These are phyloP conservation scores for Apiospora hydei DNA, from an alignment of 2,329 filamentous ascomycete genomes.

Conservation along the genomic window DNA sequence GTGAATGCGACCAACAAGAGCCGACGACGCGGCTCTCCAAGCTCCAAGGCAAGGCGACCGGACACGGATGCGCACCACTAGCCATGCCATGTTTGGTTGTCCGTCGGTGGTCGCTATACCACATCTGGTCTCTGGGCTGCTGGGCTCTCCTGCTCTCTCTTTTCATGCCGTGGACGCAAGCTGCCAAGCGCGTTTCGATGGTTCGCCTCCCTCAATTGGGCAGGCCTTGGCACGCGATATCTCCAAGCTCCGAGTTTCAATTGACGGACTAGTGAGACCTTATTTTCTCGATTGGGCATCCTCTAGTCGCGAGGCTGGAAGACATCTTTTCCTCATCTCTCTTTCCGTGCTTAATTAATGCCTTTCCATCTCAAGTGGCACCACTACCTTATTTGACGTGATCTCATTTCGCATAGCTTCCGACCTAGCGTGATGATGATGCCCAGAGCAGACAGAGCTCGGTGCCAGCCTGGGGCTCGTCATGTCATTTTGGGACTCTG, in stretches of 20 bases:
- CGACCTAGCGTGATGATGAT: not conserved
- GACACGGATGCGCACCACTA: not conserved
- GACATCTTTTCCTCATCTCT: not conserved
- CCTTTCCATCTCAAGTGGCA: not conserved
- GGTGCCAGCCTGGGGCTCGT: not conserved
- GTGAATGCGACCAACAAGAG: constrained; percentile 17
- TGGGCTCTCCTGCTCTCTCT: not conserved
- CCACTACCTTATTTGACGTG: not conserved
- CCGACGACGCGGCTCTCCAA: constrained; percentile 3
- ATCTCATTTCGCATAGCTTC: constrained; percentile 4
- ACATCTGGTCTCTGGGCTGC: no score
- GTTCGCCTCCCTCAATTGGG: constrained; percentile 9
- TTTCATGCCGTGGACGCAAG: not conserved
- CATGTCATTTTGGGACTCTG: constrained; percentile 12
- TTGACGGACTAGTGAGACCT: not conserved
- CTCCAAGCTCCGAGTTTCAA: constrained; percentile 6
- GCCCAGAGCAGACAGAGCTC: not conserved
- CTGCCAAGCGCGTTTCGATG: not conserved
- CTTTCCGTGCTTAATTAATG: not conserved
- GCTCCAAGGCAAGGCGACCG: not conserved
- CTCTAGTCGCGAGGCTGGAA: constrained; percentile 12
- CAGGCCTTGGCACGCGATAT: constrained; percentile 5
- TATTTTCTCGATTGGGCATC: not conserved
- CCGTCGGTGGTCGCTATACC: not conserved
- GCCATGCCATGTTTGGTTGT: not conserved